Conservation (phyloP, 2,329 filamentous ascomycete genomes). For the Cladobotryum mycophilum region DNA sequence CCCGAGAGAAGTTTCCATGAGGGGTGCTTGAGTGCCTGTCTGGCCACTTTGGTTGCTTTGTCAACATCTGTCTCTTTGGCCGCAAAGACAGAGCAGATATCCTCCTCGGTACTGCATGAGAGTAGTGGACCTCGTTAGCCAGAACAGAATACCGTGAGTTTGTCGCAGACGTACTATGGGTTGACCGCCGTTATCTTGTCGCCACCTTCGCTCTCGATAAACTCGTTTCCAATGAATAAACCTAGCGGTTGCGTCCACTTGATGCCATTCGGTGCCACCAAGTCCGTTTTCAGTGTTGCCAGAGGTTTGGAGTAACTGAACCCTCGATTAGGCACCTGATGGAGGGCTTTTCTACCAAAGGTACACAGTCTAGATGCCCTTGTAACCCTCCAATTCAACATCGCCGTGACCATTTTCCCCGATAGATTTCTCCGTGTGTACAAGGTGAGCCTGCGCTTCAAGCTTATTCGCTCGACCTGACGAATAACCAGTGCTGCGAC, state of each 20-base stretch:
- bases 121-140: background rate
- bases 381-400: background rate
- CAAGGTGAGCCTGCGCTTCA: no score
- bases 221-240: conserved; percentile 82
- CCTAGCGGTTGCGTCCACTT: conserved; percentile 67
- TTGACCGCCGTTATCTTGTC: conserved; percentile 63
- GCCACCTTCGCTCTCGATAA: conserved; percentile 59
- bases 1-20: conserved; percentile 63
- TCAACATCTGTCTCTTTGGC: conserved; percentile 63
- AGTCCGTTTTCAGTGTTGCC: conserved; percentile 39
- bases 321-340: background rate
- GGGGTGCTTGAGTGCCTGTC: conserved; percentile 59
- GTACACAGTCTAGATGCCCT: background rate
- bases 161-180: conserved; percentile 46
- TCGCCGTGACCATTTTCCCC: background rate
- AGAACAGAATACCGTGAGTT: background rate
- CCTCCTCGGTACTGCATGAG: conserved; percentile 45
- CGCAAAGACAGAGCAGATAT: conserved; percentile 66
- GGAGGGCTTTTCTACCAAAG: background rate
- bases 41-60: conserved; percentile 61
- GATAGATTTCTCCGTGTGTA: no score
- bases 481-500: no score
- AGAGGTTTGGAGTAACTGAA: conserved; percentile 1
- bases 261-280: conserved; percentile 69
- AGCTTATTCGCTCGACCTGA: no score